Evolutionary conservation across 2,329 filamentous ascomycete genomes (phyloP).

Genomic region (Uncinocarpus reesii): DNA sequence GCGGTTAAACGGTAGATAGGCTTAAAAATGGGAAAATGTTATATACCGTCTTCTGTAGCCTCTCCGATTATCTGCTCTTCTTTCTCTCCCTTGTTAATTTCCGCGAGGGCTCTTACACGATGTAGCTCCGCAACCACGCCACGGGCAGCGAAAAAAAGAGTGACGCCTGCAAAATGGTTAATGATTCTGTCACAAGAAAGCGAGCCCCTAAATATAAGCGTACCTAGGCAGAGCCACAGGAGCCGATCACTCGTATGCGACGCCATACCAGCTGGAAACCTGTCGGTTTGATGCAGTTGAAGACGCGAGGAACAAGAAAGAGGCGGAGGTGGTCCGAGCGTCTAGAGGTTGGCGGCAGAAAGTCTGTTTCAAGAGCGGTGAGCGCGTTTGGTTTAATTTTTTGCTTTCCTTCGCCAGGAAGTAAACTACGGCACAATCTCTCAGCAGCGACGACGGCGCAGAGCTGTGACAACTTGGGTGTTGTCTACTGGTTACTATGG

Average conservation of each 20-base stretch:
- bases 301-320: conserved; percentile 8
- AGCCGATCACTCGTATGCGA: conserved; percentile 29
- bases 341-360: conserved; percentile 18
- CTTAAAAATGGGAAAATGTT: background rate
- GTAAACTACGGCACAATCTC: background rate
- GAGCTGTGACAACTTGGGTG: background rate
- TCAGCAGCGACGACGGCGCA: background rate
- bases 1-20: conserved; percentile 19
- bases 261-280: conserved; percentile 23
- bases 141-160: conserved; percentile 43
- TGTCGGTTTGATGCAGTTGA: conserved; percentile 9
- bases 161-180: conserved; percentile 25
- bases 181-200: background rate
- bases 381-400: conserved; percentile 23
- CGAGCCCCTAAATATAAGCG: background rate
- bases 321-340: conserved; percentile 10
- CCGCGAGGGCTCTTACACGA: conserved; percentile 37
- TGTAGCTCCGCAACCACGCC: conserved; percentile 46
- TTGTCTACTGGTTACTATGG: conserved; percentile 49
- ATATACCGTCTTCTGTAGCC: conserved; percentile 56
- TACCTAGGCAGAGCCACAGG: conserved; percentile 35
- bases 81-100: conserved; percentile 54
- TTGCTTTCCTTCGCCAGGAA: background rate
- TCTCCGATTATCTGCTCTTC: conserved; percentile 65
- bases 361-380: conserved; percentile 30